Percentiles rank a stretch among this genome's conserved stretches.
Evolutionary conservation across 2,329 filamentous ascomycete genomes (phyloP).

Genomic region (Sporothrix schenckii): DNA sequence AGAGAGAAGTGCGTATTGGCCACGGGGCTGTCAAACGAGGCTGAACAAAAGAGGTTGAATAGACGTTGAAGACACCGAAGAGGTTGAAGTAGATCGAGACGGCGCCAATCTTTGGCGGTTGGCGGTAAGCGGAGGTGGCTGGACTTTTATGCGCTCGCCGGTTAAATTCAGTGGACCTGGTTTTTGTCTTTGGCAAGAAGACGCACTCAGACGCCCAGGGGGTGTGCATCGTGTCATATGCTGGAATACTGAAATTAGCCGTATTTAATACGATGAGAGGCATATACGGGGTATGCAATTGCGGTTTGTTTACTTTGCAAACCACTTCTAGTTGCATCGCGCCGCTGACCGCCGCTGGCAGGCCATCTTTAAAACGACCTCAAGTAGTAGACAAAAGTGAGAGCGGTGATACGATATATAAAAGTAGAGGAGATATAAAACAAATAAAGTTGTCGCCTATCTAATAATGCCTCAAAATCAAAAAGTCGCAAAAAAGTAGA

Average conservation of each 20-base stretch:
- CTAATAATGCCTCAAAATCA: no score
- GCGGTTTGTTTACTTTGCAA: neutral
- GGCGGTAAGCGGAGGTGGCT: slow-evolving; percentile 17
- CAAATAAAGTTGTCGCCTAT: neutral
- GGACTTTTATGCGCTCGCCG: slow-evolving; percentile 19
- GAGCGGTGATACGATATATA: neutral
- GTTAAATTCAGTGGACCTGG: slow-evolving; percentile 17
- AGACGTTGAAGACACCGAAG: neutral
- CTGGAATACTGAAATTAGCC: neutral
- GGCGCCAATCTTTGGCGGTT: slow-evolving; percentile 17
- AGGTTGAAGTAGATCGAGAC: neutral
- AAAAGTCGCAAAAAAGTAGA: neutral
- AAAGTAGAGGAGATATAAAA: no score
- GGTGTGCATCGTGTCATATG: neutral
- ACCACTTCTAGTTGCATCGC: neutral
- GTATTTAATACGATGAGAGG: neutral
- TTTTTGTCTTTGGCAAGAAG: neutral
- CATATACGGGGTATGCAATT: neutral
- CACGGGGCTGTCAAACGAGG: neutral
- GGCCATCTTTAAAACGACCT: neutral
- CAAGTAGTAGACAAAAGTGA: neutral
- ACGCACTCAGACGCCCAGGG: neutral
- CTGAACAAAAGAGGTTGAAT: neutral
- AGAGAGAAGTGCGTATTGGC: no score
- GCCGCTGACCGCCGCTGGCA: neutral